Percentiles rank a stretch among this genome's conserved stretches.
Conservation (phyloP, 2,329 filamentous ascomycete species). For the Exserohilum rostratum region DNA sequence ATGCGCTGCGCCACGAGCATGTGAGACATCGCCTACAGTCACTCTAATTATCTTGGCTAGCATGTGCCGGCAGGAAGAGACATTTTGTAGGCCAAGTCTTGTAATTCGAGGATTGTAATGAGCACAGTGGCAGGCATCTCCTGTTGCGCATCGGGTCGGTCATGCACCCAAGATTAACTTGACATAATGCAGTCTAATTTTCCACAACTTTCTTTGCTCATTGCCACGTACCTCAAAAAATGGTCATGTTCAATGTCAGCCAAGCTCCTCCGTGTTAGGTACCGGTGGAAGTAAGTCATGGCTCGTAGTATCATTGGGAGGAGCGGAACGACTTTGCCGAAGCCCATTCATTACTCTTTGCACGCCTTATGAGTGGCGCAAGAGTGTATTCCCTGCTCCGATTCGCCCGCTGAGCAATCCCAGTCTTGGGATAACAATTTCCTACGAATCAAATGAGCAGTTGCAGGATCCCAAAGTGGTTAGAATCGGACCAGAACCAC, state of each 20-base stretch:
- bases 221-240: not conserved
- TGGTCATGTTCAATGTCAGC: not conserved
- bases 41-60: not conserved
- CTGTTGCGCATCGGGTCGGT: not conserved
- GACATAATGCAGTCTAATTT: not conserved
- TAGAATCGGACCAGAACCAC: not conserved
- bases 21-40: not conserved
- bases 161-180: not conserved
- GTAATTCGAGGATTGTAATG: not conserved
- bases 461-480: not conserved
- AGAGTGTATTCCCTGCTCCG: not conserved
- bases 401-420: not conserved
- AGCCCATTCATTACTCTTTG: not conserved
- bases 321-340: not conserved
- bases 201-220: not conserved
- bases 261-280: not conserved
- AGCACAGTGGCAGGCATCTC: not conserved
- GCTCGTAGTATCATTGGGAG: not conserved
- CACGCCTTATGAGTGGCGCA: not conserved
- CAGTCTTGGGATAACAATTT: not conserved
- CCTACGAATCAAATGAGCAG: not conserved
- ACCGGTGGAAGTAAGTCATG: too few relatives aligned
- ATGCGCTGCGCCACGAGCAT: constrained; percentile 2
- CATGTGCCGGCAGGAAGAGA: not conserved
- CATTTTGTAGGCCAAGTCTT: not conserved